Conservation (phyloP, 1,284 basidiomycete species). For the Cryptococcus sp. region DNA sequence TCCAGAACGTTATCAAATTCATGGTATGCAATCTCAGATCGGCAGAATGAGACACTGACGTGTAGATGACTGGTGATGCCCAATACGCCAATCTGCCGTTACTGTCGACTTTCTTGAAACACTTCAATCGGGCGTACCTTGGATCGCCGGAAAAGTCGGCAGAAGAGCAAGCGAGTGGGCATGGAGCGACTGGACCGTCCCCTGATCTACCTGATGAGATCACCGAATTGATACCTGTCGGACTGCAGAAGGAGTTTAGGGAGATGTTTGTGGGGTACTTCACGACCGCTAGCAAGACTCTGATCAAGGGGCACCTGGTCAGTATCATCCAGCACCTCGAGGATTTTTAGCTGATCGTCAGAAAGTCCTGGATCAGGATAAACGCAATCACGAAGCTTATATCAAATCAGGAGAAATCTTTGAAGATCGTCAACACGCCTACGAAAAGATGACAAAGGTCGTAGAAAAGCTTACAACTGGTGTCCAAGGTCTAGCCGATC, state of each 20-base stretch:
- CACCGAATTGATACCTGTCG: constrained; percentile 69
- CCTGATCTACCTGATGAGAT: constrained; percentile 53
- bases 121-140: constrained; percentile 73
- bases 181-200: constrained; percentile 7
- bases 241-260: constrained; percentile 81
- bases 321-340: constrained; percentile 20
- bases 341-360: constrained; percentile 42
- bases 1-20: constrained; percentile 60
- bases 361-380: constrained; percentile 93
- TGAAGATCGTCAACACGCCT: constrained; percentile 95
- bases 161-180: constrained; percentile 3
- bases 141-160: constrained; percentile 51
- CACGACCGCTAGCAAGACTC: constrained; percentile 82
- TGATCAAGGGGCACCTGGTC: constrained; percentile 86
- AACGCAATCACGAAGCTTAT: constrained; percentile 95
- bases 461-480: constrained; percentile 85
- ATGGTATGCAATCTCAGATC: constrained; percentile 56
- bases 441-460: constrained; percentile 94
- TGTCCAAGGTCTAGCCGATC: constrained; percentile 84
- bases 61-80: constrained; percentile 77
- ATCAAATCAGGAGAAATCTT: constrained; percentile 98
- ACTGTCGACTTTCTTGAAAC: constrained; percentile 76
- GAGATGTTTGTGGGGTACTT: constrained; percentile 92
- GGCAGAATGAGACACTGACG: not conserved
- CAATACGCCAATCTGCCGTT: constrained; percentile 79